These are phyloP conservation scores for Colletotrichum sidae DNA, from an alignment of 2,329 filamentous ascomycete species.

Conservation along the genomic window DNA sequence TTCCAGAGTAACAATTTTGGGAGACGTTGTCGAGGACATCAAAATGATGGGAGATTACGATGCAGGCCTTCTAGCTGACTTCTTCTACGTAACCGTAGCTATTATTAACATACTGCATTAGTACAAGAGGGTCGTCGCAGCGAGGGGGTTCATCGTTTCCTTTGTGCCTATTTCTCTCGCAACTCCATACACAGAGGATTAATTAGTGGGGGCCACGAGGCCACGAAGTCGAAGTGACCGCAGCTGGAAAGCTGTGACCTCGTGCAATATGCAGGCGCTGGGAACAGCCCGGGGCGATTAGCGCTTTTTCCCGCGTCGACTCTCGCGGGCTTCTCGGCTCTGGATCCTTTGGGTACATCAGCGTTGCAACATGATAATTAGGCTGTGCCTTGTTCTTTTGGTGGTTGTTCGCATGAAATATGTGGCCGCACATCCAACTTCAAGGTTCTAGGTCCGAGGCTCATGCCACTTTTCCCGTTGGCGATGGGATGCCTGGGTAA, in stretches of 20 bases:
- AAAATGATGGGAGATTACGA: too few species aligned
- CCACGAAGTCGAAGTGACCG: background rate
- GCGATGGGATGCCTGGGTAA: conserved; percentile 16
- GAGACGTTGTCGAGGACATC: too few species aligned
- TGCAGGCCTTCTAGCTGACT: too few species aligned
- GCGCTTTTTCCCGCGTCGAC: conserved; percentile 2
- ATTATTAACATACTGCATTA: too few species aligned
- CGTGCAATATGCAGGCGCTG: conserved; percentile 24
- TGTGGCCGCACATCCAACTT: conserved; percentile 8
- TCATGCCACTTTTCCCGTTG: conserved; percentile 5
- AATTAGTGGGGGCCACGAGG: background rate
- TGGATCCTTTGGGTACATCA: background rate
- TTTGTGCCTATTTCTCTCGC: too few species aligned
- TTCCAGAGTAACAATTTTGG: too few species aligned
- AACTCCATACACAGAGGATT: background rate
- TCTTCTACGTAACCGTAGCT: too few species aligned
- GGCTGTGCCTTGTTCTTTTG: too few species aligned
- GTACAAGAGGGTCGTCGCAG: too few species aligned
- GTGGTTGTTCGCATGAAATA: conserved; percentile 22
- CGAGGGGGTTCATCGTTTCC: too few species aligned
- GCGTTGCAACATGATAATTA: too few species aligned
- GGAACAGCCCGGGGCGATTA: conserved; percentile 23
- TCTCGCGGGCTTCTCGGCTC: conserved; percentile 23
- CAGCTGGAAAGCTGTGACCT: conserved; percentile 5
- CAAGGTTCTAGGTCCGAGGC: conserved; percentile 2